Conservation (phyloP, 768 basidiomycete species). For the Lanmaoa pseudosensibilis region DNA sequence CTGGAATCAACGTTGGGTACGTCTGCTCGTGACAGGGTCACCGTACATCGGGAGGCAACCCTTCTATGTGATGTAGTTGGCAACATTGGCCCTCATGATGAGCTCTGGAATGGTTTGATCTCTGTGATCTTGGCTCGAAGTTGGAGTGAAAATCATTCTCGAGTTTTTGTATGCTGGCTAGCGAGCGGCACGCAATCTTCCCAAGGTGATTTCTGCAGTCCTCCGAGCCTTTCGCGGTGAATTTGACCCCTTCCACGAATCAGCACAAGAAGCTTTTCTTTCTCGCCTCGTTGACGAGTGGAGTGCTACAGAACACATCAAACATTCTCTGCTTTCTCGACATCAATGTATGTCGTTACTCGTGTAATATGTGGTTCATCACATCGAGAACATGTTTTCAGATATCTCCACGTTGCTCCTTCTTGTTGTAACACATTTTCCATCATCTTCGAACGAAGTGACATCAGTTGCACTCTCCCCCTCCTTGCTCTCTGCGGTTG, state of each 20-base stretch:
- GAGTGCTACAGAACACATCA: constrained; percentile 76
- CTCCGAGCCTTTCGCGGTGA: background rate
- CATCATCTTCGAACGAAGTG: constrained; percentile 46
- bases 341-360: constrained; percentile 66
- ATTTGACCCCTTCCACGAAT: constrained; percentile 11
- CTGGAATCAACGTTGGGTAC: constrained; percentile 33
- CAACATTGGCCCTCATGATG: constrained; percentile 38
- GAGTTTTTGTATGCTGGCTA: constrained; percentile 72
- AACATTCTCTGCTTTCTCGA: constrained; percentile 69
- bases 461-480: constrained; percentile 51
- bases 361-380: background rate
- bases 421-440: constrained; percentile 60
- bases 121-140: constrained; percentile 53
- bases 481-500: constrained; percentile 65
- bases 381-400: constrained; percentile 31
- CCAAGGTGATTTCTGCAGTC: constrained; percentile 28
- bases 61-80: constrained; percentile 60
- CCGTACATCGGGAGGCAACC: constrained; percentile 52
- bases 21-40: constrained; percentile 37
- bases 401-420: constrained; percentile 76
- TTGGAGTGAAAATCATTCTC: constrained; percentile 59
- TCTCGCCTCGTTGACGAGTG: constrained; percentile 59
- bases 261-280: constrained; percentile 49
- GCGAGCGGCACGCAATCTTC: constrained; percentile 43
- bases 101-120: constrained; percentile 49